A percentile compares a stretch with the other conserved stretches of the same genome.
phyloP scores from a whole-genome alignment of 495 filamentous ascomycete genomes.

The Penicillium robsamsonii region DNA sequence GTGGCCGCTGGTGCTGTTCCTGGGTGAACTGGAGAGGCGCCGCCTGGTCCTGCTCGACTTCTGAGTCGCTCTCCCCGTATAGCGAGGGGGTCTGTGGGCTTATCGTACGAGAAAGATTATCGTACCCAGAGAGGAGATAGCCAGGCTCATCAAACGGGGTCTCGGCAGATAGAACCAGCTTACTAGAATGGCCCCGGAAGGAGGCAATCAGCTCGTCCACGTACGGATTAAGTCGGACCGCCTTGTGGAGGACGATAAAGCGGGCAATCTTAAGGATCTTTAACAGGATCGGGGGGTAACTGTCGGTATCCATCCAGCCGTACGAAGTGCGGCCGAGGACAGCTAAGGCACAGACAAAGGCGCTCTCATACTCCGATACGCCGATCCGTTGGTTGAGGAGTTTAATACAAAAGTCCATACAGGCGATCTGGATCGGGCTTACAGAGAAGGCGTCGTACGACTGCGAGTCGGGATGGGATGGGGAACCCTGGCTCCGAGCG shows the following conservation, averaged over 20 bases:
- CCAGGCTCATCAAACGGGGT: neutral
- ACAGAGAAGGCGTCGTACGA: no score
- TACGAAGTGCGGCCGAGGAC: neutral
- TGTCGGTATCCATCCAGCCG: constrained; percentile 1
- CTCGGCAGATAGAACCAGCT: neutral
- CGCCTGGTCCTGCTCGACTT: no score
- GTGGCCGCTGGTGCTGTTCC: neutral
- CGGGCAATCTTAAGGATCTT: constrained; percentile 12
- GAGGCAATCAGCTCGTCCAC: neutral
- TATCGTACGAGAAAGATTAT: neutral
- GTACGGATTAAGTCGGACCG: constrained; percentile 9
- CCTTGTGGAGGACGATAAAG: constrained; percentile 13
- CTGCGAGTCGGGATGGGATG: no score
- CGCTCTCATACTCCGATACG: constrained; percentile 11
- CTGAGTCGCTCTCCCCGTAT: neutral
- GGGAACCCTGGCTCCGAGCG: no score
- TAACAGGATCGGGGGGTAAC: constrained; percentile 2
- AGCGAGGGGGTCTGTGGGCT: neutral
- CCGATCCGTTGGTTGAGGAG: constrained; percentile 13
- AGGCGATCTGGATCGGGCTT: neutral
- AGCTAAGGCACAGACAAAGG: constrained; percentile 11
- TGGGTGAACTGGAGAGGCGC: neutral
- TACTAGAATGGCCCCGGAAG: neutral
- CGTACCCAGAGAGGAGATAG: neutral
- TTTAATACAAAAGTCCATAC: constrained; percentile 19